These are phyloP conservation scores for Schrenkiella parvula DNA, from an alignment of 345 rosid genomes.

Conservation along the genomic window DNA sequence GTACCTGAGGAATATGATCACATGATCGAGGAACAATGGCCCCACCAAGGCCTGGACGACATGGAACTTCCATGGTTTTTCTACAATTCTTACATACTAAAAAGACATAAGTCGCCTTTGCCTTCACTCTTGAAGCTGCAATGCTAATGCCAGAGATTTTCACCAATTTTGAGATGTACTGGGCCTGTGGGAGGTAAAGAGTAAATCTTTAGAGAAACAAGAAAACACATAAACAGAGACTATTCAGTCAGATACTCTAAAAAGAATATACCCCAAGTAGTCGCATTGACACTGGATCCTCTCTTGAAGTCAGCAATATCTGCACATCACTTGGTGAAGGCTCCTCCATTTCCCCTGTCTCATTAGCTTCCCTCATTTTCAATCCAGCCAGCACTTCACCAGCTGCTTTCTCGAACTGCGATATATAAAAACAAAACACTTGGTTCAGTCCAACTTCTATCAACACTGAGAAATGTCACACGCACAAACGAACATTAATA, in stretches of 20 bases:
- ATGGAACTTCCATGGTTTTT: conserved; percentile 64
- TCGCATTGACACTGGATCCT: conserved; percentile 78
- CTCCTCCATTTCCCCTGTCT: conserved; percentile 83
- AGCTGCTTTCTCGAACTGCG: conserved; percentile 88
- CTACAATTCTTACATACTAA: conserved; percentile 86
- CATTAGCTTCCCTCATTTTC: conserved; percentile 67
- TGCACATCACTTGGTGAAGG: conserved; percentile 63
- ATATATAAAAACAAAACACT: not conserved
- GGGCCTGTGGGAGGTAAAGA: conserved; percentile 47
- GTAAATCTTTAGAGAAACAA: not conserved
- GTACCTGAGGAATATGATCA: conserved; percentile 89
- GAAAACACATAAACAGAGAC: not conserved
- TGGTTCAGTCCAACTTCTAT: not conserved
- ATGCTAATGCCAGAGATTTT: conserved; percentile 91
- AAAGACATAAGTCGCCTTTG: conserved; percentile 85
- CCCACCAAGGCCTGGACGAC: conserved; percentile 97
- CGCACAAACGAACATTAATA: not conserved
- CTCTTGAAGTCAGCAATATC: conserved; percentile 76
- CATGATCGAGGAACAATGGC: conserved; percentile 95
- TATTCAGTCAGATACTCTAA: not conserved
- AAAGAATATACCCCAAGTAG: conserved; percentile 61
- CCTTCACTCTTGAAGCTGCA: conserved; percentile 94
- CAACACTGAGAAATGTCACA: not conserved
- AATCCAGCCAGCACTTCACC: conserved; percentile 76
- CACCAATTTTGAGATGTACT: conserved; percentile 74